phyloP scores from a whole-genome alignment of 2,329 filamentous ascomycete genomes.

The Claviceps arundinis region DNA sequence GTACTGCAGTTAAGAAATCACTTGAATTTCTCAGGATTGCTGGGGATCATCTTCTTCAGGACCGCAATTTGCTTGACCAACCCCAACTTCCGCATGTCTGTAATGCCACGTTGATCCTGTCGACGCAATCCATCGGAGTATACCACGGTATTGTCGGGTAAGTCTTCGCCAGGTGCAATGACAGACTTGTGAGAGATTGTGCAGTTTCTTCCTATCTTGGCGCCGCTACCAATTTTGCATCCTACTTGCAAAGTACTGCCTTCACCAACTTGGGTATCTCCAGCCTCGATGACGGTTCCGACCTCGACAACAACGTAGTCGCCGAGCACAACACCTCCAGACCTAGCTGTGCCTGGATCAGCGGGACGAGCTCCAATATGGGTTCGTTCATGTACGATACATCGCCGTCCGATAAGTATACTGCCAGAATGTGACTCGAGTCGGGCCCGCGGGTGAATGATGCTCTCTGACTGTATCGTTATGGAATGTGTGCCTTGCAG shows the following conservation, averaged over 20 bases:
- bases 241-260: conserved; percentile 48
- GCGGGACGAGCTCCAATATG: conserved; percentile 35
- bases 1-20: conserved; percentile 10
- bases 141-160: conserved; percentile 57
- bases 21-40: conserved; percentile 40
- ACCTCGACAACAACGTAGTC: conserved; percentile 52
- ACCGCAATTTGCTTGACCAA: conserved; percentile 57
- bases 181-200: conserved; percentile 54
- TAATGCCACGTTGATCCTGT: conserved; percentile 44
- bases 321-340: conserved; percentile 40
- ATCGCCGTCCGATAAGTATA: conserved; percentile 67
- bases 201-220: conserved; percentile 53
- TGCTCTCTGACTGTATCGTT: conserved; percentile 59
- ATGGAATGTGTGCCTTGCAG: conserved; percentile 64
- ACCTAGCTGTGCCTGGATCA: conserved; percentile 12
- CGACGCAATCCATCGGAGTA: conserved; percentile 50
- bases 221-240: conserved; percentile 44
- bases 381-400: conserved; percentile 63
- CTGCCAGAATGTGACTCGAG: conserved; percentile 68
- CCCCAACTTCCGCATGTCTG: conserved; percentile 49
- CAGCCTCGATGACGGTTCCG: conserved; percentile 46
- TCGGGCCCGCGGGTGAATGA: conserved; percentile 76
- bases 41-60: conserved; percentile 52
- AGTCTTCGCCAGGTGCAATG: conserved; percentile 40
- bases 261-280: conserved; percentile 47